These are phyloP conservation scores for Diutina neorugosa DNA, from an alignment of 1,139 yeast species.

Conservation along the genomic window DNA sequence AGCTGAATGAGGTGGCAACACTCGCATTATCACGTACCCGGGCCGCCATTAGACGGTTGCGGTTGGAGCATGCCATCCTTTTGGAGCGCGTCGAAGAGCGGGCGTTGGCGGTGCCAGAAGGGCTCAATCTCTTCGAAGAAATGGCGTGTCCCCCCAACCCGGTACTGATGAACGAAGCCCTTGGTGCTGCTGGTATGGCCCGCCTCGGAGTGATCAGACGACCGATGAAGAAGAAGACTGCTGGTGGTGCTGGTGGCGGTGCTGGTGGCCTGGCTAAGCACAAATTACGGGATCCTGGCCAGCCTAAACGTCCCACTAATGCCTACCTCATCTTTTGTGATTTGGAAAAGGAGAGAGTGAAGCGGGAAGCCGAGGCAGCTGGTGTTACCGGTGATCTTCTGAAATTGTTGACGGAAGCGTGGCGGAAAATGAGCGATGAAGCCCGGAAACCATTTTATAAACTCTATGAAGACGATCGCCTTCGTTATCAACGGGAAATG, in stretches of 20 bases:
- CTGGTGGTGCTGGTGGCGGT: not conserved
- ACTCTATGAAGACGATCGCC: conserved; percentile 68
- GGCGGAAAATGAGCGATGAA: conserved; percentile 67
- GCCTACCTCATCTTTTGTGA: conserved; percentile 86
- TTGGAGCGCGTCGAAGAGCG: conserved; percentile 59
- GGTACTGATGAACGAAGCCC: conserved; percentile 7
- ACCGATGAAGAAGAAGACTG: not conserved
- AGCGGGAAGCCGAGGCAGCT: conserved; percentile 37
- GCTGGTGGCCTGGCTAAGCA: conserved; percentile 8
- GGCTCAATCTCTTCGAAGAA: conserved; percentile 2
- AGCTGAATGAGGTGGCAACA: conserved; percentile 66
- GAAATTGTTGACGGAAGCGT: conserved; percentile 44
- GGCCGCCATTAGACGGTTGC: conserved; percentile 61
- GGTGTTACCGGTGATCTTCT: conserved; percentile 33
- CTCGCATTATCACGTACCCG: conserved; percentile 73
- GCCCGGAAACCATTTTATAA: conserved; percentile 67
- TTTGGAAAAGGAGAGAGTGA: conserved; percentile 64
- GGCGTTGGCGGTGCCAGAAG: not conserved
- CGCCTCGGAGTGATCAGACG: not conserved
- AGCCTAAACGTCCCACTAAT: conserved; percentile 84
- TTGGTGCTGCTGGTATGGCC: conserved; percentile 22
- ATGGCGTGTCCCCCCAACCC: conserved; percentile 4
- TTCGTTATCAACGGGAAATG: conserved; percentile 67
- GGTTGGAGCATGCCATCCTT: conserved; percentile 72
- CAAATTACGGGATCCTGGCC: conserved; percentile 53